These are phyloP conservation scores for Acanthamoeba triangularis DNA, from an alignment of 208 protist genomes.

Conservation along the genomic window DNA sequence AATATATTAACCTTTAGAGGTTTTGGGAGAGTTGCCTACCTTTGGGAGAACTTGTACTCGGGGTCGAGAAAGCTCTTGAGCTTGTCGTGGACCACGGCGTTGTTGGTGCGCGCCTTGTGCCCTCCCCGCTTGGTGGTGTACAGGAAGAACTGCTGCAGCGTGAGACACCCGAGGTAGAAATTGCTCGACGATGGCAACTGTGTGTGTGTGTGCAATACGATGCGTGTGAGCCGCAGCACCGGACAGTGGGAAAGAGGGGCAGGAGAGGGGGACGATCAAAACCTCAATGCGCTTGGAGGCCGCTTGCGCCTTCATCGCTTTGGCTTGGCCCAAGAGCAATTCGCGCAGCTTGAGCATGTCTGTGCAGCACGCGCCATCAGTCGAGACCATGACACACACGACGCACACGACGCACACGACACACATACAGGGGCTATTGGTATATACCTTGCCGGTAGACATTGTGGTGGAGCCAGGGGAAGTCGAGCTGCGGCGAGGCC, in stretches of 20 bases:
- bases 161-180: neutral
- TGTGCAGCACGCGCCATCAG: neutral
- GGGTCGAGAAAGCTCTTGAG: slow-evolving; percentile 16
- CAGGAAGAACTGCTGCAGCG: slow-evolving; percentile 33
- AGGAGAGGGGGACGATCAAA: neutral
- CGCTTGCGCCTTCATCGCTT: neutral
- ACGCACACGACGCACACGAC: too few relatives aligned
- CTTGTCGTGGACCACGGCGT: neutral
- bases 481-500: neutral
- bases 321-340: neutral
- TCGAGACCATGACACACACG: neutral
- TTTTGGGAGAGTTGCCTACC: too few relatives aligned
- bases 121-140: neutral
- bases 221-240: too few relatives aligned
- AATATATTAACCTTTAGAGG: too few relatives aligned
- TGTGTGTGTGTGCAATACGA: neutral
- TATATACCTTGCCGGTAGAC: slow-evolving; percentile 25
- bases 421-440: neutral
- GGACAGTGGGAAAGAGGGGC: too few relatives aligned
- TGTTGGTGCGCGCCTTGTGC: neutral
- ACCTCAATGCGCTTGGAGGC: slow-evolving; percentile 22
- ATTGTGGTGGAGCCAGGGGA: slow-evolving; percentile 9
- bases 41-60: slow-evolving; percentile 46
- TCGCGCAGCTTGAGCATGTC: slow-evolving; percentile 31
- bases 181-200: neutral